phyloP scores from a whole-genome alignment of 2,329 filamentous ascomycete species.

The Penicillium sp. region DNA sequence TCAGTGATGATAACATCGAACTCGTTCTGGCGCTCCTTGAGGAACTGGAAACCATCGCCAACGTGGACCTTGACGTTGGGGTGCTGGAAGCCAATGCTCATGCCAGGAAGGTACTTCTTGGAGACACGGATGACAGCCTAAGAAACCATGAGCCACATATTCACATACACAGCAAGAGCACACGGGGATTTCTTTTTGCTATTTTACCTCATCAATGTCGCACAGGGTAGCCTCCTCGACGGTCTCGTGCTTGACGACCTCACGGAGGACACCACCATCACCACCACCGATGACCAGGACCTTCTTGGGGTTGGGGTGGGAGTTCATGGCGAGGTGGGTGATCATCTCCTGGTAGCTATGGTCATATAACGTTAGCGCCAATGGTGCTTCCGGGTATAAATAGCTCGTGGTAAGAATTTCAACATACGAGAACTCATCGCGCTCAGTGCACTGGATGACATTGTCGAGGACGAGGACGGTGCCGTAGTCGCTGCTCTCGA shows the following conservation, averaged over 20 bases:
- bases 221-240: slow-evolving; percentile 94
- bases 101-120: slow-evolving; percentile 92
- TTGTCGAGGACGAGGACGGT: slow-evolving; percentile 96
- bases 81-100: slow-evolving; percentile 88
- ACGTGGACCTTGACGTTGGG: slow-evolving; percentile 87
- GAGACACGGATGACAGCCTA: slow-evolving; percentile 97
- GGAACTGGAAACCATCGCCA: slow-evolving; percentile 97
- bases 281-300: slow-evolving; percentile 96
- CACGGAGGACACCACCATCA: slow-evolving; percentile 92
- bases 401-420: no score
- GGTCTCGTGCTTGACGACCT: slow-evolving; percentile 97
- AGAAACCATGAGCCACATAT: no score
- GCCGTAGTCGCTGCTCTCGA: slow-evolving; percentile 95
- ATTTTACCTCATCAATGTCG: slow-evolving; percentile 98
- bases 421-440: slow-evolving; percentile 98
- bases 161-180: no score
- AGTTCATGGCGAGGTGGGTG: slow-evolving; percentile 94
- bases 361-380: no score
- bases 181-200: no score
- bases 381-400: no score
- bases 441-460: slow-evolving; percentile 96
- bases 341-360: slow-evolving; percentile 99
- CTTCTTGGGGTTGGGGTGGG: slow-evolving; percentile 95
- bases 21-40: slow-evolving; percentile 88
- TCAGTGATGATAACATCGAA: slow-evolving; percentile 99